phyloP scores from a whole-genome alignment of 2,329 filamentous ascomycete species.

The Penicillium sp. region DNA sequence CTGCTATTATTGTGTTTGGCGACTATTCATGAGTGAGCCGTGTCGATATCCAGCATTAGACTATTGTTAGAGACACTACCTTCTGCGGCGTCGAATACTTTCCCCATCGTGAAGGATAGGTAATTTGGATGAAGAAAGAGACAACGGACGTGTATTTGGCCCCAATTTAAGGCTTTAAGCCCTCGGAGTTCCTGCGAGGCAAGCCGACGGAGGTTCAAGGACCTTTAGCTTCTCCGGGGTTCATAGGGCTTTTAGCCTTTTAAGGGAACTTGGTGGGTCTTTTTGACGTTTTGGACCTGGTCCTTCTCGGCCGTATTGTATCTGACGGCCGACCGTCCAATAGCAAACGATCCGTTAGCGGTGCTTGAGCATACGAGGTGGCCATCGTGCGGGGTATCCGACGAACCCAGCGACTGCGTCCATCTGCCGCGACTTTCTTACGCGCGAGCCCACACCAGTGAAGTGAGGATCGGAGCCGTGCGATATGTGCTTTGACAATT shows the following conservation, averaged over 20 bases:
- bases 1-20: constrained; percentile 10
- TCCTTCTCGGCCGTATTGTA: neutral
- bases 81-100: constrained; percentile 14
- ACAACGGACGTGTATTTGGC: neutral
- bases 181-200: neutral
- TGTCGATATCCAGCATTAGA: neutral
- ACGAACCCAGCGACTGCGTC: neutral
- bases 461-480: neutral
- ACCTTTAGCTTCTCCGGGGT: neutral
- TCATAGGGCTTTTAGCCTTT: neutral
- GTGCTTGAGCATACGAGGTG: neutral
- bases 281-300: neutral
- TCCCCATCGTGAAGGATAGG: constrained; percentile 7
- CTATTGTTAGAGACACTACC: neutral
- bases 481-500: neutral
- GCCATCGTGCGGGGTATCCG: constrained; percentile 6
- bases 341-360: neutral
- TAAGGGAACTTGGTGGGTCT: neutral
- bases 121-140: neutral
- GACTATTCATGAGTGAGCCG: neutral
- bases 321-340: neutral
- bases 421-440: neutral
- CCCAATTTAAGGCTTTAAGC: neutral
- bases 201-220: neutral
- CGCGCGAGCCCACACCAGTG: neutral